Base-by-base conservation (phyloP, 768 basidiomycete genomes). In the Boletus sp. region DNA sequence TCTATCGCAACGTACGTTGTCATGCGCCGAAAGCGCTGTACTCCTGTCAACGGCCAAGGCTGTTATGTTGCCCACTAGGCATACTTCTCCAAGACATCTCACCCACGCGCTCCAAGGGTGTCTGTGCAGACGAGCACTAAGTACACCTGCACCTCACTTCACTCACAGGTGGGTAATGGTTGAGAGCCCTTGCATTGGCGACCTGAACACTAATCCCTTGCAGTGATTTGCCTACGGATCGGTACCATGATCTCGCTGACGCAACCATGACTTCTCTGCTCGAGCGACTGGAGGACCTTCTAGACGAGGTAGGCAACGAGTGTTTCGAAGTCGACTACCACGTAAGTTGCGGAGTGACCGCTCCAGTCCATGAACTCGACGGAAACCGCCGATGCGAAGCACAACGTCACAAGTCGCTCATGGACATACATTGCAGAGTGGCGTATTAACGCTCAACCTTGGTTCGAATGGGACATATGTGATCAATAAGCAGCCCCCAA, bases 401-500 rank as follows among this genome's bases (percentile, higher is more conserved):
- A 37, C 32, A 10, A 25, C 13, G 8, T 47, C 30, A 43, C 21
- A 19, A 23, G 32, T 19, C 32, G 15, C 54, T 69, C 13, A 69
- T 14, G 51, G 17, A 35, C 27, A 55, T 55, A 25, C 40, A 25
- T 55, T 27, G 32, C 69, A 96, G 94, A 85, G 87, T 63, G 94
- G 94, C n/a, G 94, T 97, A 30, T 70, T 97, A 33, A 97, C 93
- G 1, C 80, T 96, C 41, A 77, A 76, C 46, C 77, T 95, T 15
- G 93, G 86, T 30, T 73, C 78, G 38, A 74, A 84, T 51, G 93
- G 92, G 14, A 96, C 90, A 11, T 97, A 96, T 73, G 94, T 96
- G 29, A 87, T 97, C 72, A 97, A 97, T 73, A 97, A 96, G 76
- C 94, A 97, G 68, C 94, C 94, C 11, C 94, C 94, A 7, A 97